A percentile compares a stretch with the other conserved stretches of the same genome.
These are phyloP conservation scores for Penicillium sp. DNA, from an alignment of 2,329 filamentous ascomycete species.

Conservation along the genomic window DNA sequence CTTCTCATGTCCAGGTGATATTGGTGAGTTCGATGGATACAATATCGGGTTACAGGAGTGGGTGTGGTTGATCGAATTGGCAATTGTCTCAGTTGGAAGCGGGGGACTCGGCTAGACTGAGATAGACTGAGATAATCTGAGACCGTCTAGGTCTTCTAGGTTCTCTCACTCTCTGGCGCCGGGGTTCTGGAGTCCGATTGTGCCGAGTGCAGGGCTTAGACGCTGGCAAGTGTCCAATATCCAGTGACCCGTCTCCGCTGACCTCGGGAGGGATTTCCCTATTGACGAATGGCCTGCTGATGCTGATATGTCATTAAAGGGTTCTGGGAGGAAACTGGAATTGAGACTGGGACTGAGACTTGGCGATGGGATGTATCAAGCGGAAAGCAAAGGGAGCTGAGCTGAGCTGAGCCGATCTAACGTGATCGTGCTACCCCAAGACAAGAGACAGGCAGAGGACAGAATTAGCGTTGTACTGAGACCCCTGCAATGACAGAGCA, in stretches of 20 bases:
- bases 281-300: not conserved
- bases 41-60: not conserved
- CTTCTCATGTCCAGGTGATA: not conserved
- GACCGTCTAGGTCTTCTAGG: not conserved
- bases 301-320: not conserved
- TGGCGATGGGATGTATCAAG: not conserved
- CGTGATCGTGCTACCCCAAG: not conserved
- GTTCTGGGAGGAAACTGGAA: not conserved
- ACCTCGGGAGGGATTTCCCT: not conserved
- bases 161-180: not conserved
- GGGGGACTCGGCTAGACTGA: not conserved
- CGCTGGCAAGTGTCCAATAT: no score
- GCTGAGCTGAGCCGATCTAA: not conserved
- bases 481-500: not conserved
- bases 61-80: not conserved
- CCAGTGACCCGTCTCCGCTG: not conserved
- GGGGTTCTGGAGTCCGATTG: not conserved
- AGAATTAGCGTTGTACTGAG: not conserved
- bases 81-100: not conserved
- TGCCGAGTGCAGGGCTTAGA: not conserved
- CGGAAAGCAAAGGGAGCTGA: not conserved
- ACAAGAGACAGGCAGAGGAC: not conserved
- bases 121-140: not conserved
- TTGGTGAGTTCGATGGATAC: not conserved
- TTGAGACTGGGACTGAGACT: no score